These are phyloP conservation scores for Cytospora mali DNA, from an alignment of 2,329 filamentous ascomycete species.

Conservation along the genomic window DNA sequence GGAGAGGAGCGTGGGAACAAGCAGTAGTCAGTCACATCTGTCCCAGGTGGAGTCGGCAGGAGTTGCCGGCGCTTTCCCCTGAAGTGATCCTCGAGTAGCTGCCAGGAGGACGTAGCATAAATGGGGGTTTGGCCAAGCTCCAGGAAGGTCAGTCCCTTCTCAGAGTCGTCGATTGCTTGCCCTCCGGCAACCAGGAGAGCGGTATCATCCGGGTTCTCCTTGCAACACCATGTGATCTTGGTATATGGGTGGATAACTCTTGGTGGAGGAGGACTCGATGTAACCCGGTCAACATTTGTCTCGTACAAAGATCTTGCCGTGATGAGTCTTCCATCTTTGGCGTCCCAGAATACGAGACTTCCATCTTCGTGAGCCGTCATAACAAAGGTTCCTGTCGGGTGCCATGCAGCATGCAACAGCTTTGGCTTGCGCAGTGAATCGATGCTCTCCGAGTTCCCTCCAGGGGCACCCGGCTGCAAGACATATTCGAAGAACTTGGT, in stretches of 20 bases:
- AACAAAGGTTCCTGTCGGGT: slow-evolving; percentile 90
- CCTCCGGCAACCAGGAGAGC: slow-evolving; percentile 86
- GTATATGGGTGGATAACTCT: slow-evolving; percentile 73
- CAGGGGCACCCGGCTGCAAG: slow-evolving; percentile 78
- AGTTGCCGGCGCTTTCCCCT: slow-evolving; percentile 72
- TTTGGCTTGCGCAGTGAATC: slow-evolving; percentile 69
- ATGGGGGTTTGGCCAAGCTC: slow-evolving; percentile 87
- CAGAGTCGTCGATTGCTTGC: slow-evolving; percentile 63
- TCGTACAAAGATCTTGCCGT: slow-evolving; percentile 81
- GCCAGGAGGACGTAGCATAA: slow-evolving; percentile 91
- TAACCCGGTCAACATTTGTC: slow-evolving; percentile 71
- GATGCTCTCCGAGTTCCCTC: slow-evolving; percentile 69
- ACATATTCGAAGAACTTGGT: slow-evolving; percentile 82
- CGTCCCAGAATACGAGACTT: slow-evolving; percentile 92
- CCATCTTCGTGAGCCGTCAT: slow-evolving; percentile 87
- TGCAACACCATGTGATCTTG: slow-evolving; percentile 89
- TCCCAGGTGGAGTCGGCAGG: slow-evolving; percentile 75
- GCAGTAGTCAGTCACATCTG: slow-evolving; percentile 78
- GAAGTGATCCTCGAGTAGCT: slow-evolving; percentile 76
- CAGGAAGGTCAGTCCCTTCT: slow-evolving; percentile 82
- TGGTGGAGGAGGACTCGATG: slow-evolving; percentile 52
- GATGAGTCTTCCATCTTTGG: slow-evolving; percentile 81
- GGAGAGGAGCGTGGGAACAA: slow-evolving; percentile 81
- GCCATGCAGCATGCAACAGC: slow-evolving; percentile 86
- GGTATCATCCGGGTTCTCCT: slow-evolving; percentile 91